Conservation (phyloP, 305 asterid species). For the Fraxinus albicans region DNA sequence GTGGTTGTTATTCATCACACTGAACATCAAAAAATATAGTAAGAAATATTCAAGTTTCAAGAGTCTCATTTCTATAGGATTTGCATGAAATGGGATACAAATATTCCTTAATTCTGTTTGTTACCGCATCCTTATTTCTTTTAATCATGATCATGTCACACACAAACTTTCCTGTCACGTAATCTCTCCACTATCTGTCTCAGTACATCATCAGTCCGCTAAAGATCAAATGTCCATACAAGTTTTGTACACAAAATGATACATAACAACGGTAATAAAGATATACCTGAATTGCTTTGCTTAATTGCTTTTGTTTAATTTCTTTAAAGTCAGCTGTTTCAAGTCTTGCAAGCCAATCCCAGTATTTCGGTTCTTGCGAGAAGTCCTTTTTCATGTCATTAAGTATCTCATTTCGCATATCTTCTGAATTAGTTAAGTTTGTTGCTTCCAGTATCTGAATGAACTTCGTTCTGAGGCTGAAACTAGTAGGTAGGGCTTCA, state of each 20-base stretch:
- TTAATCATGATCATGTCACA: not conserved
- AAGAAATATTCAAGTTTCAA: not conserved
- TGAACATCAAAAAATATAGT: no score
- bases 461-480: constrained; percentile 65
- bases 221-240: not conserved
- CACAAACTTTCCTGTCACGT: not conserved
- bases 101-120: not conserved
- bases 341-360: constrained; percentile 95
- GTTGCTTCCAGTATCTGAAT: constrained; percentile 69
- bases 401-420: constrained; percentile 53
- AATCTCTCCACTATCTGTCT: not conserved
- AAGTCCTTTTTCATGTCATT: constrained; percentile 71
- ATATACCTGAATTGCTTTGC: constrained; percentile 63
- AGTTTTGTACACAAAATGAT: not conserved
- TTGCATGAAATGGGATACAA: not conserved
- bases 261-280: not conserved
- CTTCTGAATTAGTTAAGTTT: constrained; percentile 56
- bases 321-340: constrained; percentile 38
- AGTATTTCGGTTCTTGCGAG: constrained; percentile 56
- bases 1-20: no score
- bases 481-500: constrained; percentile 69
- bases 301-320: constrained; percentile 36
- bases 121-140: not conserved
- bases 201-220: not conserved
- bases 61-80: not conserved